Percentiles rank a stretch among this genome's conserved stretches.
Evolutionary conservation across 352 stramenopile species (phyloP).

Genomic region (Globisporangium uncinulatum): DNA sequence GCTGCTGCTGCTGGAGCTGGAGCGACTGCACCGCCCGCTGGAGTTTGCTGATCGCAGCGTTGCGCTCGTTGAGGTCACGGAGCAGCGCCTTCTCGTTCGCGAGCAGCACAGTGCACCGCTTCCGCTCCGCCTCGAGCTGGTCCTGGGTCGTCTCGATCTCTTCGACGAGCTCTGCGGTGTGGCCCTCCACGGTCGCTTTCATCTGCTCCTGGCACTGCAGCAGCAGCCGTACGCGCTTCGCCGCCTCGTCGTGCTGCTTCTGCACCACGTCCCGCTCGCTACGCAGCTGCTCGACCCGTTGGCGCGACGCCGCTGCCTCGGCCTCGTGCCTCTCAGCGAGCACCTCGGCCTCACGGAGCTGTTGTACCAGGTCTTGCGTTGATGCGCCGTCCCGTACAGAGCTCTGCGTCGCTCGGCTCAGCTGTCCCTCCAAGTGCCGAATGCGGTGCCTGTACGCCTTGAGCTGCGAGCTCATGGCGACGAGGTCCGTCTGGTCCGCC

Average conservation of each 20-base stretch:
- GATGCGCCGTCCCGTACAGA: conserved; percentile 14
- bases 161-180: conserved; percentile 57
- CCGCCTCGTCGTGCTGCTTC: conserved; percentile 51
- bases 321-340: conserved; percentile 53
- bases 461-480: conserved; percentile 55
- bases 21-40: conserved; percentile 35
- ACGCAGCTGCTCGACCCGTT: conserved; percentile 30
- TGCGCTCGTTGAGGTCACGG: conserved; percentile 68
- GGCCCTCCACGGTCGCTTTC: conserved; percentile 50
- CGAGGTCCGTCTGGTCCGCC: conserved; percentile 47
- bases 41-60: conserved; percentile 41
- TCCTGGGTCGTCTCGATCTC: conserved; percentile 65
- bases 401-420: conserved; percentile 18
- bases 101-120: conserved; percentile 54
- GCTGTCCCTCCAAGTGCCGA: conserved; percentile 34
- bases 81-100: conserved; percentile 66
- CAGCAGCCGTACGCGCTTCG: conserved; percentile 47
- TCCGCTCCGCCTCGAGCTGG: conserved; percentile 60
- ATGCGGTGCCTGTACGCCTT: conserved; percentile 59
- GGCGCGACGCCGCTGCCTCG: conserved; percentile 37
- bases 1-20: conserved; percentile 20
- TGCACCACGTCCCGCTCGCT: conserved; percentile 39
- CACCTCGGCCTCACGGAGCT: conserved; percentile 32
- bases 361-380: conserved; percentile 30
- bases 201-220: conserved; percentile 62